Conservation (phyloP, 2,329 filamentous ascomycete genomes). For the Fusarium cicatricum region DNA sequence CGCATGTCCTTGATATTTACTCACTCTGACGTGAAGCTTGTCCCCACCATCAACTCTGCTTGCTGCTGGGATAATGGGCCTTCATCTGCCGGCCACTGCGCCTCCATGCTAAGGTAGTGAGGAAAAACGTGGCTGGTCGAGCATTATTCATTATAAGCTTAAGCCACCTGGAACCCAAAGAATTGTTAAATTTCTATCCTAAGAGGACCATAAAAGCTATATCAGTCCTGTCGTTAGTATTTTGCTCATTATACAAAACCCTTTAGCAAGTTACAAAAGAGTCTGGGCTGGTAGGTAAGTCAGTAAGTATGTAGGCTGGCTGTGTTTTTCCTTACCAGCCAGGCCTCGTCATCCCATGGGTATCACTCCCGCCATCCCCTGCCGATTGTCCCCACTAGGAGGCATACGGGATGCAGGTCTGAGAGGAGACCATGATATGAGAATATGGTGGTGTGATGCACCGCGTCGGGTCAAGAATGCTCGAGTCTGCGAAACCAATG, state of each 20-base stretch:
- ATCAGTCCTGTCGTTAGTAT: too few species aligned
- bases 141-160: too few species aligned
- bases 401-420: not conserved
- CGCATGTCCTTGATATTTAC: not conserved
- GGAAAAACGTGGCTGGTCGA: too few species aligned
- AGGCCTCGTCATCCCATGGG: slow-evolving; percentile 1
- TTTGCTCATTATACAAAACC: too few species aligned
- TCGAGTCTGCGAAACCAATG: not conserved
- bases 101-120: too few species aligned
- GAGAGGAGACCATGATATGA: not conserved
- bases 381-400: slow-evolving; percentile 2
- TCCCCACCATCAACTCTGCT: not conserved
- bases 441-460: not conserved
- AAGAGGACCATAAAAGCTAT: too few species aligned
- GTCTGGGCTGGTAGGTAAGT: too few species aligned
- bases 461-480: not conserved
- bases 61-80: not conserved
- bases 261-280: too few species aligned
- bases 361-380: not conserved
- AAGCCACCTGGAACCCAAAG: too few species aligned
- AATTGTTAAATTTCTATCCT: too few species aligned
- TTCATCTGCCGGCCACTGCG: not conserved
- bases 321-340: too few species aligned
- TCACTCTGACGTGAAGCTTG: not conserved
- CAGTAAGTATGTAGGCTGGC: too few species aligned